Evolutionary conservation across 768 basidiomycete species (phyloP).

Genomic region (Rhizopogon vesiculosus): DNA sequence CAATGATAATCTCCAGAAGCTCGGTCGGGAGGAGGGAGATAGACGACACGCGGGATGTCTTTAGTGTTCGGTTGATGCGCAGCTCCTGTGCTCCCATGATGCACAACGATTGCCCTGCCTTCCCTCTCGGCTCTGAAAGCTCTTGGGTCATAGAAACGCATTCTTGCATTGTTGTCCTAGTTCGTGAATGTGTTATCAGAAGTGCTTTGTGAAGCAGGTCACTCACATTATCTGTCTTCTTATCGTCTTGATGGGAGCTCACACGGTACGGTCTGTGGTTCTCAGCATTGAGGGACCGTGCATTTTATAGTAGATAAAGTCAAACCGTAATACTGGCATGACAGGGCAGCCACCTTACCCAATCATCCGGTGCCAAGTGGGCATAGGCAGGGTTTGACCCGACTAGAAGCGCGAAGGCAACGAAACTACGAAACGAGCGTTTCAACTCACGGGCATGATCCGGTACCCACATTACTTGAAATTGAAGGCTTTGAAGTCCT

Average conservation of each 20-base stretch:
- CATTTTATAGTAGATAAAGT: background rate
- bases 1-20: slow-evolving; percentile 21
- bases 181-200: background rate
- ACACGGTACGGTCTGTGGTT: background rate
- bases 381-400: background rate
- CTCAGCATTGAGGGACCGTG: background rate
- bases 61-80: slow-evolving; percentile 7
- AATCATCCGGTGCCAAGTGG: background rate
- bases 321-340: background rate
- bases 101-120: slow-evolving; percentile 13
- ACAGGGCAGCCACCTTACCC: background rate
- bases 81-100: slow-evolving; percentile 16
- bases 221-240: background rate
- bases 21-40: slow-evolving; percentile 22
- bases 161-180: slow-evolving; percentile 1
- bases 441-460: background rate
- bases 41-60: background rate
- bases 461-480: background rate
- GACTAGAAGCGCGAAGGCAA: background rate
- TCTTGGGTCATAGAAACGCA: slow-evolving; percentile 9
- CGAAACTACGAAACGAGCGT: background rate
- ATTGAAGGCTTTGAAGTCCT: background rate
- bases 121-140: slow-evolving; percentile 11
- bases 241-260: background rate
- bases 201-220: background rate